Base-by-base conservation (phyloP, 164 flowering plant species). In the Nelumbo lutea region DNA sequence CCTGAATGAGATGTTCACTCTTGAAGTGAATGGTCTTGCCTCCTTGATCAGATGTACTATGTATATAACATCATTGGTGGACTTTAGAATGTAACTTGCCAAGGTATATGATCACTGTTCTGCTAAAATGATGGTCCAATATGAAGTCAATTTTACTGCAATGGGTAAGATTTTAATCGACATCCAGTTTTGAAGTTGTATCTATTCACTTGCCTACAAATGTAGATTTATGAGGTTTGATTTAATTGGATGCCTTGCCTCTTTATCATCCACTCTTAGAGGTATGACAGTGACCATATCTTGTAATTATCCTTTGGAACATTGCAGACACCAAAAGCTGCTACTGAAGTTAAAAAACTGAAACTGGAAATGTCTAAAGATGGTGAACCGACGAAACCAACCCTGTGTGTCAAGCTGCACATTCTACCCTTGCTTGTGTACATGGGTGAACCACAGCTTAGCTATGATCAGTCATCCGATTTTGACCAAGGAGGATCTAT, bases 241-340 rank as follows among this genome's bases (percentile, higher is more conserved):
- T 13, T 10, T 14, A 61, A 46, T 46, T 7, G 7, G 48, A 4
- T 46, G 44, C 44, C 27, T 57, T 66, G 13, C 8, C 44, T 3
- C 1, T 27, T 69, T 13, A 52, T 62, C 9, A 3, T 38, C 66
- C 45, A 46, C 56, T 27, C 10, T n/a, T 14, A 46, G 70, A 38
- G 55, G 60, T 14, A 47, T 59, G 27, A 5, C 45, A 46, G 38
- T 58, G 6, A 56, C 59, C 66, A 42, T 38, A 45, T 59, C 10
- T 53, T 38, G 9, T 44, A 43, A 42, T 43, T 47, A 1, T 65
- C 43, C 65, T 14, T 64, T 38, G 59, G 9, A 42, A 68, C 61
- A 41, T 69, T 80, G 82, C 88, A 94, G 98, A 84, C 87, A 14
- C 88, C 91, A n/a, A 88, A 88, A 78, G 91, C 85, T 73, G 80